Conservation (phyloP, 371 early-diverging fungal species). For the Catenaria anguillulae region DNA sequence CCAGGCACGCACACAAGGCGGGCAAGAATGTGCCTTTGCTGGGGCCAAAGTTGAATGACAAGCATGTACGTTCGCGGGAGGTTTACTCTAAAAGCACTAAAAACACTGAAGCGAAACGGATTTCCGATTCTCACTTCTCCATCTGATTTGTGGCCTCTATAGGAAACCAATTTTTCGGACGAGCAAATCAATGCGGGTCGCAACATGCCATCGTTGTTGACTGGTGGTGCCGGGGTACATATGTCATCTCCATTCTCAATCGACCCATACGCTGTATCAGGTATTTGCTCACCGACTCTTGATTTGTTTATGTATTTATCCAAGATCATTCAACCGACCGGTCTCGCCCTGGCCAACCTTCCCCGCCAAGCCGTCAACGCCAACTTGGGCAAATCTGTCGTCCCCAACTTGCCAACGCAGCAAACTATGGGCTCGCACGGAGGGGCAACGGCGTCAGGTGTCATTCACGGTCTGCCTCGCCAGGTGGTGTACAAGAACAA, state of each 20-base stretch:
- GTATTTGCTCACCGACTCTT: background rate
- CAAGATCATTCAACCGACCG: background rate
- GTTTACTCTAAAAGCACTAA: background rate
- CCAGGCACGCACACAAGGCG: slow-evolving; percentile 56
- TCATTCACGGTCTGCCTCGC: background rate
- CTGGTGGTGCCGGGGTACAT: background rate
- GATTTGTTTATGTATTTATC: background rate
- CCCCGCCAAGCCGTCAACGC: background rate
- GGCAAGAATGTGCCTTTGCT: slow-evolving; percentile 39
- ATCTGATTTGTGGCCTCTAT: background rate
- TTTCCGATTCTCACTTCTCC: too few species aligned
- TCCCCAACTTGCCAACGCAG: background rate
- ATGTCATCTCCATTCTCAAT: too few species aligned
- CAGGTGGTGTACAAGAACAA: background rate
- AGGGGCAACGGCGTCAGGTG: background rate
- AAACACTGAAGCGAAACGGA: too few species aligned
- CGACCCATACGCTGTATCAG: background rate
- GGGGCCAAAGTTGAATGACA: slow-evolving; percentile 53
- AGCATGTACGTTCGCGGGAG: slow-evolving; percentile 34
- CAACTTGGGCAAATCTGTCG: background rate
- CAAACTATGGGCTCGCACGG: background rate
- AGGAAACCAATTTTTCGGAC: slow-evolving; percentile 42
- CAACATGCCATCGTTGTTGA: slow-evolving; percentile 13
- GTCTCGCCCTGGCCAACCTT: background rate
- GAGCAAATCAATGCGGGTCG: slow-evolving; percentile 49